Percentiles rank a stretch among this genome's conserved stretches.
Evolutionary conservation across 1,284 basidiomycete species (phyloP).

Genomic region (Trametes polyzona): DNA sequence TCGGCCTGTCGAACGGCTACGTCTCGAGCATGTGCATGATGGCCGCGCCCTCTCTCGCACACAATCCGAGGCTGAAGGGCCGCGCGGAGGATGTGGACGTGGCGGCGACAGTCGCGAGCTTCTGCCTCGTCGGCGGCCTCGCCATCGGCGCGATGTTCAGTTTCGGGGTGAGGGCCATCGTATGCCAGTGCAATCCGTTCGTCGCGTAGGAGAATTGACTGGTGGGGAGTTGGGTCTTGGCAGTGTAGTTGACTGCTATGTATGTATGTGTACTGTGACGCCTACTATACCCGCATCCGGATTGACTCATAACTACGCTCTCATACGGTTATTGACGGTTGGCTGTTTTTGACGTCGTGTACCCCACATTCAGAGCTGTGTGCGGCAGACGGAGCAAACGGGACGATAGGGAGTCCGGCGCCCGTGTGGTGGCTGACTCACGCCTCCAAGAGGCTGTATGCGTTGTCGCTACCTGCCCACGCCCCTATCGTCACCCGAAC

Average conservation of each 20-base stretch:
- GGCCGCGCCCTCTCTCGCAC: slow-evolving; percentile 70
- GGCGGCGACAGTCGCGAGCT: slow-evolving; percentile 80
- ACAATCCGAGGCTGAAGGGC: slow-evolving; percentile 68
- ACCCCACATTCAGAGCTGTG: not conserved
- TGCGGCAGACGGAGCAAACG: not conserved
- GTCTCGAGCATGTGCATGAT: slow-evolving; percentile 73
- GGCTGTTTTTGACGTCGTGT: not conserved
- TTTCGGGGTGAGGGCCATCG: slow-evolving; percentile 71
- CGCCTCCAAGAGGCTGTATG: not conserved
- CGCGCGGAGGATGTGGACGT: slow-evolving; percentile 78
- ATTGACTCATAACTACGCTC: not conserved
- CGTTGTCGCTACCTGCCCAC: not conserved
- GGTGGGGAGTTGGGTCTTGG: not conserved
- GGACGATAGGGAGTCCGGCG: not conserved
- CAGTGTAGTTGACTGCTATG: not conserved
- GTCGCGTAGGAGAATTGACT: slow-evolving; percentile 14
- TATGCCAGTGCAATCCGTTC: slow-evolving; percentile 79
- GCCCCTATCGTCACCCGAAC: slow-evolving; percentile 1
- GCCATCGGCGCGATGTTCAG: slow-evolving; percentile 76
- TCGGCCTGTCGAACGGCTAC: slow-evolving; percentile 83
- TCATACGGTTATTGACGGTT: too few species aligned
- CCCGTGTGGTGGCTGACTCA: not conserved
- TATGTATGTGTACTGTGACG: slow-evolving; percentile 4
- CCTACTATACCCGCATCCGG: slow-evolving; percentile 5
- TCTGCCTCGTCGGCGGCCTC: slow-evolving; percentile 79